phyloP scores from a whole-genome alignment of 2,329 filamentous ascomycete genomes.

The Pyrenophora seminiperda region DNA sequence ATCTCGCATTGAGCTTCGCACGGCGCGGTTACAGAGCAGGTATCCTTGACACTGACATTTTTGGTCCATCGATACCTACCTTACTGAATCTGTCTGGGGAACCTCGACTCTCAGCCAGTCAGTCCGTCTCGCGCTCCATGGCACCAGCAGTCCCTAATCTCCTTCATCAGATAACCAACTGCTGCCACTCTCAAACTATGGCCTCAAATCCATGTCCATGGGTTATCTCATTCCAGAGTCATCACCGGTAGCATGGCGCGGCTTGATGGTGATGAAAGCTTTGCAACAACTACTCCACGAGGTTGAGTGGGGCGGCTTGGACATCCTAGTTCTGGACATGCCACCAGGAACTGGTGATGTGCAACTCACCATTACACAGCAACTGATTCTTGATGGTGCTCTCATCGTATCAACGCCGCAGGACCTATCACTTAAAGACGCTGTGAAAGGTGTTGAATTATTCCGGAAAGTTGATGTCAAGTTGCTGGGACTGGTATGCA shows the following conservation, averaged over 20 bases:
- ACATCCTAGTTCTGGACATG: conserved; percentile 86
- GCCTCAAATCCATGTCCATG: conserved; percentile 98
- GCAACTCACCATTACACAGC: conserved; percentile 95
- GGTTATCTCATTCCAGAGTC: conserved; percentile 83
- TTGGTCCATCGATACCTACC: conserved; percentile 92
- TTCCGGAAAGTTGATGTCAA: conserved; percentile 84
- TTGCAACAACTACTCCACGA: conserved; percentile 94
- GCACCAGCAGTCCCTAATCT: conserved; percentile 10
- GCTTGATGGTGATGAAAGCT: conserved; percentile 97
- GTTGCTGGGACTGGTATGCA: conserved; percentile 75
- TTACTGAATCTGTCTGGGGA: conserved; percentile 81
- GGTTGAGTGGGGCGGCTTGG: conserved; percentile 89
- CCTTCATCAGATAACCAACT: conserved; percentile 70
- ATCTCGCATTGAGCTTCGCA: conserved; percentile 85
- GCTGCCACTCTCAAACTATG: conserved; percentile 88
- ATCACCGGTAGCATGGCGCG: conserved; percentile 90
- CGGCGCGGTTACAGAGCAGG: conserved; percentile 80
- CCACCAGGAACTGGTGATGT: conserved; percentile 95
- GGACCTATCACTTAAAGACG: conserved; percentile 88
- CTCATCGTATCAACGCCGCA: conserved; percentile 93
- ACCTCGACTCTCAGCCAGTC: conserved; percentile 74
- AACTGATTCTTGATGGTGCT: conserved; percentile 83
- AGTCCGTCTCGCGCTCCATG: conserved; percentile 37
- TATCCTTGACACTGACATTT: conserved; percentile 94
- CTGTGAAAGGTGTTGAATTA: conserved; percentile 89